Conservation (phyloP, 768 basidiomycete species). For the Boletus insuetus region DNA sequence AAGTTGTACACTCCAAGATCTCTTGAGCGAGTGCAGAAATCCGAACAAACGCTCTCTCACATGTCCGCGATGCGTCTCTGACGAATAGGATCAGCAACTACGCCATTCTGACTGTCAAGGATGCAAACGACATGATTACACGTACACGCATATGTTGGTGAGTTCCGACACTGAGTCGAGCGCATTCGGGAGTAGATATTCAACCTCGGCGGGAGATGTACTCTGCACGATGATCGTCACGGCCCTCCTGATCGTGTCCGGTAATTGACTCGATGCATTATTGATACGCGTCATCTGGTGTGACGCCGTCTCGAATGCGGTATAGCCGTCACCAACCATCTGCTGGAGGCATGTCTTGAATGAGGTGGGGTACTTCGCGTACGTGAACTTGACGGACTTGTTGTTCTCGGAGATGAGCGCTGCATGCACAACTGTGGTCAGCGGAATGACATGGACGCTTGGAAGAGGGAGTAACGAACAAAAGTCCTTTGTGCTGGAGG, state of each 20-base stretch:
- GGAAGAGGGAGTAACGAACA: slow-evolving; percentile 2
- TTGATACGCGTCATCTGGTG: slow-evolving; percentile 21
- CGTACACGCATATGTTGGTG: slow-evolving; percentile 17
- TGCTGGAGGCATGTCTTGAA: slow-evolving; percentile 23
- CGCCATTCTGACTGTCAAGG: too few relatives aligned
- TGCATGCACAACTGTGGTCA: background rate
- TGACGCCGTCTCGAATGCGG: slow-evolving; percentile 18
- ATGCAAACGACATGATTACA: background rate
- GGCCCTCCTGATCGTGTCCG: slow-evolving; percentile 14
- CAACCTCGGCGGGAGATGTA: slow-evolving; percentile 8
- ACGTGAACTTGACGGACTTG: slow-evolving; percentile 4
- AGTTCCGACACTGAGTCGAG: slow-evolving; percentile 20
- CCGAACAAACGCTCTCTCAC: slow-evolving; percentile 12
- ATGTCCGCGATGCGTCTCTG: slow-evolving; percentile 16
- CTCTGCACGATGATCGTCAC: slow-evolving; percentile 14
- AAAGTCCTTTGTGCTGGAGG: slow-evolving; percentile 15
- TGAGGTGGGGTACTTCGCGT: slow-evolving; percentile 19
- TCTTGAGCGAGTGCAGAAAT: slow-evolving; percentile 19
- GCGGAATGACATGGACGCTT: background rate
- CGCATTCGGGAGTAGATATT: slow-evolving; percentile 15
- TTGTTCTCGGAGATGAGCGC: slow-evolving; percentile 12
- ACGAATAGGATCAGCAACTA: background rate
- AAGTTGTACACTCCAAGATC: slow-evolving; percentile 19
- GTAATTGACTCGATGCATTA: slow-evolving; percentile 17
- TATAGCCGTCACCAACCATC: slow-evolving; percentile 23